phyloP scores from a whole-genome alignment of 306 rosid genomes.

The Vicia sativa region DNA sequence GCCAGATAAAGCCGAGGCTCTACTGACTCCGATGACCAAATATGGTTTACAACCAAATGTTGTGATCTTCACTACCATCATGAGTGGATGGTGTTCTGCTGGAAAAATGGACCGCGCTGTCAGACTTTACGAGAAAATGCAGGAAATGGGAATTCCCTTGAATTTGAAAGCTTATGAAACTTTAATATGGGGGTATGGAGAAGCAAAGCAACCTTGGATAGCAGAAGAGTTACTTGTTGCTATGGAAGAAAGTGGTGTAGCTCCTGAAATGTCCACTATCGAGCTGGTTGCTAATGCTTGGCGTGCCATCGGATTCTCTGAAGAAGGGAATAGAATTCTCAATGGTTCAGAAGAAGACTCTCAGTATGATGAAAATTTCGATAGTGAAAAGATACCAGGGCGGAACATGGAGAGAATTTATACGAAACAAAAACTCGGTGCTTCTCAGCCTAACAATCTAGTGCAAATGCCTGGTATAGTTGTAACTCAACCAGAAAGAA shows the following conservation, averaged over 20 bases:
- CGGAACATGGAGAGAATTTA: conserved; percentile 47
- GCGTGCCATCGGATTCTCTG: conserved; percentile 69
- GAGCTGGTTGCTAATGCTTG: conserved; percentile 84
- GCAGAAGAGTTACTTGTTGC: conserved; percentile 75
- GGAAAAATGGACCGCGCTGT: conserved; percentile 82
- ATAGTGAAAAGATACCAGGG: conserved; percentile 39
- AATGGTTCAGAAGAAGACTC: conserved; percentile 47
- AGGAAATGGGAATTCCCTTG: conserved; percentile 55
- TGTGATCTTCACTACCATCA: conserved; percentile 92
- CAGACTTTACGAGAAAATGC: conserved; percentile 63
- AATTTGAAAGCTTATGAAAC: conserved; percentile 89
- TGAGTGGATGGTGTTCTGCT: conserved; percentile 87
- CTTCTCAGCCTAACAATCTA: conserved; percentile 50
- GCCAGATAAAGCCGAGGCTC: conserved; percentile 71
- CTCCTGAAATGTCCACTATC: conserved; percentile 63
- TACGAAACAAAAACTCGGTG: conserved; percentile 49
- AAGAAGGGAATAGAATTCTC: conserved; percentile 61
- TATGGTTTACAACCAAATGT: conserved; percentile 74
- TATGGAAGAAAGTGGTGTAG: conserved; percentile 72
- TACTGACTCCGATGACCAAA: conserved; percentile 70
- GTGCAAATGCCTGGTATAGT: conserved; percentile 50
- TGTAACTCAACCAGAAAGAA: conserved; percentile 50
- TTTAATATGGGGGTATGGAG: conserved; percentile 95
- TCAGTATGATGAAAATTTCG: conserved; percentile 32
- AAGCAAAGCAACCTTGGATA: conserved; percentile 88